Evolutionary conservation across 2,329 filamentous ascomycete genomes (phyloP).

Genomic region (Leptosphaerulina australis): DNA sequence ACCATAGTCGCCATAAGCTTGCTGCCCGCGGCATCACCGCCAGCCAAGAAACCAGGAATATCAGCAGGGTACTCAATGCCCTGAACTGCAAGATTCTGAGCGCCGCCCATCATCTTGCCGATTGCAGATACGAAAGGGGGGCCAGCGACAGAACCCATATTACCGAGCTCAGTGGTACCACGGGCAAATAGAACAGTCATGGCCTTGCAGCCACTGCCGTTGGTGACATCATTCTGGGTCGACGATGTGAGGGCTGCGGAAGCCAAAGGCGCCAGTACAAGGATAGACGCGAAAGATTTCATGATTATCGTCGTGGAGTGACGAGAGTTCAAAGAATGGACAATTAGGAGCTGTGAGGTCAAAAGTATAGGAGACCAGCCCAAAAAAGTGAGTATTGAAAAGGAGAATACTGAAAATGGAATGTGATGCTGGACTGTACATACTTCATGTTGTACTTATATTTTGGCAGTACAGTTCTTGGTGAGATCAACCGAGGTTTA

Average conservation of each 20-base stretch:
- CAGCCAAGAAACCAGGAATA: conserved; percentile 53
- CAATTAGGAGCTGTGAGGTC: not conserved
- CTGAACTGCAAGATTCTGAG: conserved; percentile 57
- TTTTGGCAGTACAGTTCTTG: not conserved
- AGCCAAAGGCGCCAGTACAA: conserved; percentile 18
- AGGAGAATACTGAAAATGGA: not conserved
- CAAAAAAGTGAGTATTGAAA: not conserved
- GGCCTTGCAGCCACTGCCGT: conserved; percentile 48
- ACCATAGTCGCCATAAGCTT: conserved; percentile 53
- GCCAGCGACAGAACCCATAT: conserved; percentile 58
- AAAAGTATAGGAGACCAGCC: not conserved
- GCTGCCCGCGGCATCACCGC: conserved; percentile 55
- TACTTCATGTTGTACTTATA: conserved; percentile 4
- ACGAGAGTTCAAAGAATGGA: not conserved
- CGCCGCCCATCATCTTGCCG: conserved; percentile 48
- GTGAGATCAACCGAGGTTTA: conserved; percentile 1
- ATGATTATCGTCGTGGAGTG: conserved; percentile 11
- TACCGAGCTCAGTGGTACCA: conserved; percentile 60
- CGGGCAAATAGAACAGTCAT: conserved; percentile 64
- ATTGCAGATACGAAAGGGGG: conserved; percentile 59
- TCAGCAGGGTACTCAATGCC: conserved; percentile 61
- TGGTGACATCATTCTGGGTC: conserved; percentile 38
- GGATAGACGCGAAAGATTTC: conserved; percentile 22
- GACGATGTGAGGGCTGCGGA: conserved; percentile 29
- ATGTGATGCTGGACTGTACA: not conserved